phyloP scores from a whole-genome alignment of 495 filamentous ascomycete genomes.

The Podospora pseudoanserina region DNA sequence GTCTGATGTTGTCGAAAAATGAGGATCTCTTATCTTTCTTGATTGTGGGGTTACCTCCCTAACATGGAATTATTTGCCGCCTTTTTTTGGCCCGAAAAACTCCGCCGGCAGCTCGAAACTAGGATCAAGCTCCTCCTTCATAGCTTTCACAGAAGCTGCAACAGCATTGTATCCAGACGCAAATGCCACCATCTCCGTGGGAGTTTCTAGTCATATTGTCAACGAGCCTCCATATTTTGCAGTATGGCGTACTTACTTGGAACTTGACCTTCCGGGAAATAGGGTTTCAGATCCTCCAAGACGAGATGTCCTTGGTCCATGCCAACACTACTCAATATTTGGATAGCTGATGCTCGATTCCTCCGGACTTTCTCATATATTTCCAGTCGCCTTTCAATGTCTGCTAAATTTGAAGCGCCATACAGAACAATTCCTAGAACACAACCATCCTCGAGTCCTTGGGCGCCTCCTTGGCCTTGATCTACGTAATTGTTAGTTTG shows the following conservation, averaged over 20 bases:
- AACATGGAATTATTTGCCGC: too few relatives aligned
- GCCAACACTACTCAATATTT: conserved; percentile 39
- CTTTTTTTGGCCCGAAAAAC: too few relatives aligned
- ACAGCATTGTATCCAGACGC: conserved; percentile 24
- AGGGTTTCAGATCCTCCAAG: conserved; percentile 13
- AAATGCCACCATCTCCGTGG: conserved; percentile 15
- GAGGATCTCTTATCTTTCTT: too few relatives aligned
- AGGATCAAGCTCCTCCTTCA: conserved; percentile 14
- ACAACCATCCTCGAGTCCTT: conserved; percentile 44
- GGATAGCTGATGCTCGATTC: conserved; percentile 49
- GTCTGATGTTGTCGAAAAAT: too few relatives aligned
- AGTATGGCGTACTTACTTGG: conserved; percentile 15
- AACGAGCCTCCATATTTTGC: background rate
- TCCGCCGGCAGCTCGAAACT: conserved; percentile 15
- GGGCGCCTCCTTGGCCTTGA: conserved; percentile 46
- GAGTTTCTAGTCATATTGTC: background rate
- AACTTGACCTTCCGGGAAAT: conserved; percentile 15
- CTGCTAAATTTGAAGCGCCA: background rate
- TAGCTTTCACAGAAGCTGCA: conserved; percentile 12
- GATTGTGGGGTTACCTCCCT: too few relatives aligned
- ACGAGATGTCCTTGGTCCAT: conserved; percentile 23
- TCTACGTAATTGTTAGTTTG: conserved; percentile 45
- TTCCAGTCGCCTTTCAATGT: conserved; percentile 42
- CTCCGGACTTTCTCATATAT: conserved; percentile 51
- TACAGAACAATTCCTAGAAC: conserved; percentile 36